Evolutionary conservation across 441 rosid genomes (phyloP), one percentile per base, ranked within the genome.

Genomic region (Gossypium laxum): DNA sequence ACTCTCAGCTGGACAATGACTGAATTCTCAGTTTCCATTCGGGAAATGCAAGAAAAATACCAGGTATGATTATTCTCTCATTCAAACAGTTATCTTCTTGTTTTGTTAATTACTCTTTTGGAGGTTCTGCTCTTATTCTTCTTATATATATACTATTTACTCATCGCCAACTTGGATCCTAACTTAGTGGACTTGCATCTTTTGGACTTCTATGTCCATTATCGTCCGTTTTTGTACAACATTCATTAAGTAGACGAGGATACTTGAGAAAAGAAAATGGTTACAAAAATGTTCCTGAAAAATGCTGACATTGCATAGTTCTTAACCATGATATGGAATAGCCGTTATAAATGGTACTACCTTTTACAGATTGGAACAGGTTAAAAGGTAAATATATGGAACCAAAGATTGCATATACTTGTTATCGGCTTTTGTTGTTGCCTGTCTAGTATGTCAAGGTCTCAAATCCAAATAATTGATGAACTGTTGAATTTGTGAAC

Each of bases 1-100:
- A 94, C 94, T 2, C 86, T 94, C 63, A 95, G 99, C 87, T 94
- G 98, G 99, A 91, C 93, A 64, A 89, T 95, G 91, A 95, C 96
- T 2, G 99, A 91, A 80, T 92, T 95, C 78, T 95, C 98, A 72
- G 94, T 92, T 80, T 92, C 95, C 52, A 83, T 95, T 55, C 86
- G 96, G 59, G 97, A 91, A 78, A 91, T 95, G 97, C 98, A 91
- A 87, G 99, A 92, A 80, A 89, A 89, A 77, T 91, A 83, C 80
- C 97, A 91, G 92, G 99, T 88, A 51, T 55, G 67, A 48, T 48
- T 26, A 26, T 1, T 2, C 32, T 59, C 0, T 32, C 32, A 30
- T 4, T 48, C n/a, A 71, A n/a, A 47, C 55, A 15, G 14, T 6
- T 50, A 50, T 48, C 45, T 67, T 67, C 50, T 38, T 34, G 45